phyloP scores from a whole-genome alignment of 768 basidiomycete species.

The Cyclocybe aegerita region DNA sequence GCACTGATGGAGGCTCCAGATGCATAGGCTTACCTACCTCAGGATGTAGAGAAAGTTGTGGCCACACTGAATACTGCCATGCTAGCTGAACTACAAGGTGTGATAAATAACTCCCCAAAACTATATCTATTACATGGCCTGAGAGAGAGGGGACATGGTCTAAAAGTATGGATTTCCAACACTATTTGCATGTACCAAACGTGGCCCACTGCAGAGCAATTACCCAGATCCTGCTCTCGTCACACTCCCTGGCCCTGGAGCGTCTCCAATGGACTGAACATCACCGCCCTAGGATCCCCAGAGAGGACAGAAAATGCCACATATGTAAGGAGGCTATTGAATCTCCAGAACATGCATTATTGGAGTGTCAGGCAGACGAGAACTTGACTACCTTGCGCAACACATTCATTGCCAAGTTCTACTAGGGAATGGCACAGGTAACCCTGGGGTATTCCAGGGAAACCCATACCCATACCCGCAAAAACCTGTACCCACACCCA shows the following conservation, averaged over 20 bases:
- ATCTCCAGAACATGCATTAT: constrained; percentile 2
- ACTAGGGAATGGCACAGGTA: too few relatives aligned
- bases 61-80: not conserved
- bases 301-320: not conserved
- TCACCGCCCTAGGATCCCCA: not conserved
- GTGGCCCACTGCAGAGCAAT: not conserved
- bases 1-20: not conserved
- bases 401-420: too few relatives aligned
- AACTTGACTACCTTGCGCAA: too few relatives aligned
- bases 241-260: not conserved
- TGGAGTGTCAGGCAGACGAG: not conserved
- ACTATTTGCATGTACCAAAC: not conserved
- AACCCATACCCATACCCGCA: too few relatives aligned
- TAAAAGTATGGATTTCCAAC: not conserved
- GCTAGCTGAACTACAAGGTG: not conserved
- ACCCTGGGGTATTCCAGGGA: too few relatives aligned
- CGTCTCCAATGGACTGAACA: not conserved
- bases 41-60: not conserved
- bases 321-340: not conserved
- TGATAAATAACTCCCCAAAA: not conserved
- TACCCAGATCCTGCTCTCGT: not conserved
- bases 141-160: not conserved
- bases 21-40: not conserved
- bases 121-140: not conserved
- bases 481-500: too few relatives aligned